phyloP scores from a whole-genome alignment of 805 yeast genomes.

The Cyberlindnera misumaiensis region DNA sequence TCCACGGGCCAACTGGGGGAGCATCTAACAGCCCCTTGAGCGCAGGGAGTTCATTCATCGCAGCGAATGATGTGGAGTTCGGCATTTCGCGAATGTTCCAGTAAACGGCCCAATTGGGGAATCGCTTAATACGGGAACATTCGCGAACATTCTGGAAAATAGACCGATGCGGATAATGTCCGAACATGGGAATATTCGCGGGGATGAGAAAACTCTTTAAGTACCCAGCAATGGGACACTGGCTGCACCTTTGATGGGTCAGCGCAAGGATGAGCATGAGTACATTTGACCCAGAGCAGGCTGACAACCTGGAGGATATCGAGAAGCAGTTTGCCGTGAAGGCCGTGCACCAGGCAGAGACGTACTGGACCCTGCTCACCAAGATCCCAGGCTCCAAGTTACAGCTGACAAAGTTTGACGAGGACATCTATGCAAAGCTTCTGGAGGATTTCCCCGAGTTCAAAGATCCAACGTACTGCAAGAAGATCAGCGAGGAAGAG shows the following conservation, averaged over 20 bases:
- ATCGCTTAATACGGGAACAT: no score
- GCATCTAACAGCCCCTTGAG: neutral
- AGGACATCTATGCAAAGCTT: constrained; percentile 56
- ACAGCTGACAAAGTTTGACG: constrained; percentile 65
- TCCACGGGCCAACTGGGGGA: neutral
- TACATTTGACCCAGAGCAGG: constrained; percentile 73
- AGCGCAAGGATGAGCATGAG: constrained; percentile 1
- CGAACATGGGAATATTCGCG: no score
- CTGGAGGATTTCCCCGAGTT: constrained; percentile 85
- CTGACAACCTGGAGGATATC: constrained; percentile 92
- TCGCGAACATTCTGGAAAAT: no score
- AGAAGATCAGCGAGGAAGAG: constrained; percentile 61
- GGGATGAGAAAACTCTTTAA: no score
- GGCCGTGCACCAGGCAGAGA: constrained; percentile 92
- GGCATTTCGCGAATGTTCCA: neutral
- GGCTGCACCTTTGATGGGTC: no score
- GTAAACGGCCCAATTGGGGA: neutral
- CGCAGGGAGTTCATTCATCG: no score
- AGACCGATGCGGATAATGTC: neutral
- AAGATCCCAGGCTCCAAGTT: constrained; percentile 74
- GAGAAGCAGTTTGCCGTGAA: constrained; percentile 97
- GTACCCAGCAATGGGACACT: no score
- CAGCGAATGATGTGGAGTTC: no score
- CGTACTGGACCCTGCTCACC: constrained; percentile 79
- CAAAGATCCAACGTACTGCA: constrained; percentile 49